Conservation (phyloP, 148 eudicot species). For the Rhododendron ferrugineum region DNA sequence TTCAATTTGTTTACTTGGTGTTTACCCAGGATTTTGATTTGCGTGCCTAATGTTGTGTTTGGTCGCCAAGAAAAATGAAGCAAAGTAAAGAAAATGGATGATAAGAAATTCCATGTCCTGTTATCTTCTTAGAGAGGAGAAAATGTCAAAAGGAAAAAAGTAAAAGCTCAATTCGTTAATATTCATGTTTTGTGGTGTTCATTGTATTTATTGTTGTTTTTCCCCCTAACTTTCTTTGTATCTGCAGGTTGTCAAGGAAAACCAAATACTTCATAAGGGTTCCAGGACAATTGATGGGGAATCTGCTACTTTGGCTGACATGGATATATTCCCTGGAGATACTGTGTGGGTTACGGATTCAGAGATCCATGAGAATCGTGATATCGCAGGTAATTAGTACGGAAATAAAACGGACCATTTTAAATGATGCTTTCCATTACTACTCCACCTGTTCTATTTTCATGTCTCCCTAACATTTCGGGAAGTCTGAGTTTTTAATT, state of each 20-base stretch:
- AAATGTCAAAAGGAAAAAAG: background rate
- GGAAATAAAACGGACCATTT: background rate
- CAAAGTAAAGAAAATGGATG: background rate
- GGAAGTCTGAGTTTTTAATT: background rate
- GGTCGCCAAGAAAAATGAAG: background rate
- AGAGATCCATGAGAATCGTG: slow-evolving; percentile 87
- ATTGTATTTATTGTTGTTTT: background rate
- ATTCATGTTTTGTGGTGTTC: background rate
- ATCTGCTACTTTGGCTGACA: slow-evolving; percentile 67
- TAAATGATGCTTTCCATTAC: background rate
- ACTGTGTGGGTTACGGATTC: slow-evolving; percentile 89
- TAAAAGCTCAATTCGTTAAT: background rate
- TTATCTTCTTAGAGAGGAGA: background rate
- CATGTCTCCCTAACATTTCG: background rate
- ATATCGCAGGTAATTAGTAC: slow-evolving; percentile 77
- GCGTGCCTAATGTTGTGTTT: background rate
- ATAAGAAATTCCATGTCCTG: background rate
- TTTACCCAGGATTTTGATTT: background rate
- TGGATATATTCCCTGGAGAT: slow-evolving; percentile 85
- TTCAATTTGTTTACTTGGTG: background rate
- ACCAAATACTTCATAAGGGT: slow-evolving; percentile 91
- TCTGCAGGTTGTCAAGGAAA: slow-evolving; percentile 94
- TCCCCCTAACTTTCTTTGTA: background rate
- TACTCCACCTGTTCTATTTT: background rate
- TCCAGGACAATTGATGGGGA: slow-evolving; percentile 72